Evolutionary conservation across 495 filamentous ascomycete species (phyloP).

Genomic region (Staphylotrichum longicolle): DNA sequence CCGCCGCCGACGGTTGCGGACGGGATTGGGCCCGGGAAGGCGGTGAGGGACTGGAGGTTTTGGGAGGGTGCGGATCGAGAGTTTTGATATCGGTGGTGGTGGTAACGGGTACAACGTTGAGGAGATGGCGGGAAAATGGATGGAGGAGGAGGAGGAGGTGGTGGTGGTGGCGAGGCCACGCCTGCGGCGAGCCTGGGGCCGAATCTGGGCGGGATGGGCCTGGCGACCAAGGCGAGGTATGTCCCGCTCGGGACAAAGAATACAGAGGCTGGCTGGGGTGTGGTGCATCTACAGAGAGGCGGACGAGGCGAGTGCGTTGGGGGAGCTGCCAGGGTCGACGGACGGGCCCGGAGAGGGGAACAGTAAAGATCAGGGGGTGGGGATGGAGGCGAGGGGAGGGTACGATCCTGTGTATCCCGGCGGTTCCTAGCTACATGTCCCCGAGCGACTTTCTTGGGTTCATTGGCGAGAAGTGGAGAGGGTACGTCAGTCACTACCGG

Average conservation of each 20-base stretch:
- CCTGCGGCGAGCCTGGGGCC: slow-evolving; percentile 45
- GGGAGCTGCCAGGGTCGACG: slow-evolving; percentile 3
- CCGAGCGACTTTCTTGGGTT: slow-evolving; percentile 90
- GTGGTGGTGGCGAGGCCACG: slow-evolving; percentile 18
- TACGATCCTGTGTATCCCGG: slow-evolving; percentile 90
- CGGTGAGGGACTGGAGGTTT: slow-evolving; percentile 51
- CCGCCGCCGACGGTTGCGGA: slow-evolving; percentile 34
- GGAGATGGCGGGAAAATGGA: slow-evolving; percentile 7
- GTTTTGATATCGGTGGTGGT: slow-evolving; percentile 36
- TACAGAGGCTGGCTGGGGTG: slow-evolving; percentile 84
- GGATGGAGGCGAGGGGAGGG: slow-evolving; percentile 26
- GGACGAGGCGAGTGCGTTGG: slow-evolving; percentile 54
- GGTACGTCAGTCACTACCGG: slow-evolving; percentile 87
- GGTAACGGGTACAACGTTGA: background rate
- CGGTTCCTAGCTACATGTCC: slow-evolving; percentile 90
- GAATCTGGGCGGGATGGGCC: slow-evolving; percentile 44
- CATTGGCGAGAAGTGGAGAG: slow-evolving; percentile 83
- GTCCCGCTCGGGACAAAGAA: slow-evolving; percentile 70
- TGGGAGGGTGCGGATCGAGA: slow-evolving; percentile 44
- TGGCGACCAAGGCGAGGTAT: slow-evolving; percentile 69
- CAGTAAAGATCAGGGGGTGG: slow-evolving; percentile 11
- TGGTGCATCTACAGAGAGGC: slow-evolving; percentile 90
- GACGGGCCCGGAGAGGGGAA: background rate
- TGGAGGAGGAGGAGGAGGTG: background rate
- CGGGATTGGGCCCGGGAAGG: slow-evolving; percentile 40